Percentiles rank a stretch among this genome's conserved stretches.
Evolutionary conservation across 1,139 yeast genomes (phyloP).

Genomic region (Yamadazyma triangularis): DNA sequence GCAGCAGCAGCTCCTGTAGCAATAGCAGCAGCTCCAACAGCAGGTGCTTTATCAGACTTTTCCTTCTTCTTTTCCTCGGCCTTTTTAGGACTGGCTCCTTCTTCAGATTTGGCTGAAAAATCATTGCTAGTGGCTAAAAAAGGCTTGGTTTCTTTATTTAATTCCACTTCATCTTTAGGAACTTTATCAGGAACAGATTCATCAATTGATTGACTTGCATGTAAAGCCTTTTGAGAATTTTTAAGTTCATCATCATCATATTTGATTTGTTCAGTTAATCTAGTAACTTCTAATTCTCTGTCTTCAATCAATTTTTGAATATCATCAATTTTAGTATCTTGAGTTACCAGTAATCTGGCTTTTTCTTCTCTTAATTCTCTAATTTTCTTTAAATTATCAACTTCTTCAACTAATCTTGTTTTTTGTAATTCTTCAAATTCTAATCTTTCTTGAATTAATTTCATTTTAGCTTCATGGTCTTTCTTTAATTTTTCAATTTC

Average conservation of each 20-base stretch:
- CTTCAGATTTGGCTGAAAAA: slow-evolving; percentile 12
- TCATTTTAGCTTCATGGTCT: slow-evolving; percentile 30
- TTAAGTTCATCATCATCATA: slow-evolving; percentile 25
- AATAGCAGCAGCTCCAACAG: slow-evolving; percentile 8
- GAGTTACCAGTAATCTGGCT: slow-evolving; percentile 25
- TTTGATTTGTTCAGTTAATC: slow-evolving; percentile 31
- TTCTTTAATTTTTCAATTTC: slow-evolving; percentile 31
- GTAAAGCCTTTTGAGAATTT: slow-evolving; percentile 13
- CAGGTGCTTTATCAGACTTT: slow-evolving; percentile 6
- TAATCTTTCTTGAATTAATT: slow-evolving; percentile 25
- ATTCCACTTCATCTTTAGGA: slow-evolving; percentile 11
- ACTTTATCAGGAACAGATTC: slow-evolving; percentile 14
- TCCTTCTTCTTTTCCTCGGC: background rate
- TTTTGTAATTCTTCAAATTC: slow-evolving; percentile 36
- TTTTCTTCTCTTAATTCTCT: slow-evolving; percentile 37
- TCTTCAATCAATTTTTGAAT: slow-evolving; percentile 32
- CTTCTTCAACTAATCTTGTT: slow-evolving; percentile 32
- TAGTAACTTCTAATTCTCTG: slow-evolving; percentile 33
- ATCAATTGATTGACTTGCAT: slow-evolving; percentile 10
- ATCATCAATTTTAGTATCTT: slow-evolving; percentile 22
- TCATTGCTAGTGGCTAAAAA: slow-evolving; percentile 24
- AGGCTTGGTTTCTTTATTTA: slow-evolving; percentile 7
- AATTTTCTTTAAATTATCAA: slow-evolving; percentile 35
- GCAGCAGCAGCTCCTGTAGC: slow-evolving; percentile 3
- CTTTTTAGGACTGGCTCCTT: slow-evolving; percentile 10